phyloP scores from a whole-genome alignment of 345 rosid species.

The Eutrema heterophyllum region DNA sequence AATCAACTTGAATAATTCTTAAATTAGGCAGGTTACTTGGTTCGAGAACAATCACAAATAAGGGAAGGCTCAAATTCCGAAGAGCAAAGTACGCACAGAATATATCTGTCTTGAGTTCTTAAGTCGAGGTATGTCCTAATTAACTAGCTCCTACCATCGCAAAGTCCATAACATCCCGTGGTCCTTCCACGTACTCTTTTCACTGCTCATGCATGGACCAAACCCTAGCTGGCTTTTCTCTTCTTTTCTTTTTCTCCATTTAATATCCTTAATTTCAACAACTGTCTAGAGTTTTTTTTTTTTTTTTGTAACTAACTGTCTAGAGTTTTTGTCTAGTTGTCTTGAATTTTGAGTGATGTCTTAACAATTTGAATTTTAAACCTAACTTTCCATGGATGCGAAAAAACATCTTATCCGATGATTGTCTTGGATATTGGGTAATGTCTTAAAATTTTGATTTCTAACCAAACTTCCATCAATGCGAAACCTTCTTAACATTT shows the following conservation, averaged over 20 bases:
- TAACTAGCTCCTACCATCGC: conserved; percentile 16
- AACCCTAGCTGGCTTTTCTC: conserved; percentile 16
- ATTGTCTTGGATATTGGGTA: neutral
- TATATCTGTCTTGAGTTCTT: conserved; percentile 9
- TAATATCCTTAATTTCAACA: conserved; percentile 2
- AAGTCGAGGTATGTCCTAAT: conserved; percentile 22
- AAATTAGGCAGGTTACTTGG: conserved; percentile 10
- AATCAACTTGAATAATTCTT: neutral
- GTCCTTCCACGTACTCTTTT: conserved; percentile 23
- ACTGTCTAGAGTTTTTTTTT: conserved; percentile 15
- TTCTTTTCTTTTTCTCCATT: conserved; percentile 14
- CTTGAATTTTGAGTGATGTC: conserved; percentile 12
- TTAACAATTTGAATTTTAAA: neutral
- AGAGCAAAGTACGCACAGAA: conserved; percentile 21
- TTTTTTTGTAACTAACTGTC: no score
- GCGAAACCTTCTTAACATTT: neutral
- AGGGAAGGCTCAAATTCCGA: conserved; percentile 29
- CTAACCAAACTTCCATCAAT: neutral
- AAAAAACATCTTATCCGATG: neutral
- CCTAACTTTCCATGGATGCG: conserved; percentile 8
- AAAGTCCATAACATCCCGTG: conserved; percentile 5
- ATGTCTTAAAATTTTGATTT: neutral
- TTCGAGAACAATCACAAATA: conserved; percentile 12
- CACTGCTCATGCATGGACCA: conserved; percentile 26
- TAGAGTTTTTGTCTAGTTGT: conserved; percentile 13